Percentiles rank a stretch among this genome's conserved stretches.
phyloP scores from a whole-genome alignment of 257 asterid genomes.

The Solanum chiquidenum region DNA sequence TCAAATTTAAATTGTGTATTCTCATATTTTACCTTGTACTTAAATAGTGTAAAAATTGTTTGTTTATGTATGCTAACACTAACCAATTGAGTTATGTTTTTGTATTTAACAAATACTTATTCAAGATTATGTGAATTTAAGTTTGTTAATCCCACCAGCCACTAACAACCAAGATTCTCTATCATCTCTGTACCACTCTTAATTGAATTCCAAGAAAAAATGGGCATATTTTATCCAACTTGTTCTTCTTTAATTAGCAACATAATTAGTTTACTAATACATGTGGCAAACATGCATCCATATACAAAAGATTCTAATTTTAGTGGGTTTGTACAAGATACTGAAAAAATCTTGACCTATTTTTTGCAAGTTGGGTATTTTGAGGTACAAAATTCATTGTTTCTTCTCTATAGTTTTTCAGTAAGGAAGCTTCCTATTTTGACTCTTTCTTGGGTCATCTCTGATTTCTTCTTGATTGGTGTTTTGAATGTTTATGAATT shows the following conservation, averaged over 20 bases:
- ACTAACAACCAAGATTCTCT: not conserved
- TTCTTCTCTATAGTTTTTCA: not conserved
- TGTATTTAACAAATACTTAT: not conserved
- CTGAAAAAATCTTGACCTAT: not conserved
- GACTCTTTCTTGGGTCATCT: not conserved
- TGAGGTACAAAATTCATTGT: not conserved
- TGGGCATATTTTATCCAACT: not conserved
- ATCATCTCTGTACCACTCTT: not conserved
- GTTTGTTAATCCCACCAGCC: not conserved
- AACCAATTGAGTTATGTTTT: not conserved
- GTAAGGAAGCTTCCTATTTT: not conserved
- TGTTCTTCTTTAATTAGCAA: not conserved
- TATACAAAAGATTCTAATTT: not conserved
- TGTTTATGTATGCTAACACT: not conserved
- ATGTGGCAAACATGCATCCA: not conserved
- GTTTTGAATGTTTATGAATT: not conserved
- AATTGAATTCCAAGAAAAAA: not conserved
- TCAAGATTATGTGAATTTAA: not conserved
- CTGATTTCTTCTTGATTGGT: not conserved
- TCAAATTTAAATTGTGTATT: not conserved
- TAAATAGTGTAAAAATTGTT: not conserved
- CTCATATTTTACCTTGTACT: not conserved
- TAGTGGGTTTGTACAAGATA: not conserved
- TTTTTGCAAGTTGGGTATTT: not conserved
- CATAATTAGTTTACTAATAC: not conserved